Conservation (phyloP, 208 protist genomes). For the Crithidia fasciculata region DNA sequence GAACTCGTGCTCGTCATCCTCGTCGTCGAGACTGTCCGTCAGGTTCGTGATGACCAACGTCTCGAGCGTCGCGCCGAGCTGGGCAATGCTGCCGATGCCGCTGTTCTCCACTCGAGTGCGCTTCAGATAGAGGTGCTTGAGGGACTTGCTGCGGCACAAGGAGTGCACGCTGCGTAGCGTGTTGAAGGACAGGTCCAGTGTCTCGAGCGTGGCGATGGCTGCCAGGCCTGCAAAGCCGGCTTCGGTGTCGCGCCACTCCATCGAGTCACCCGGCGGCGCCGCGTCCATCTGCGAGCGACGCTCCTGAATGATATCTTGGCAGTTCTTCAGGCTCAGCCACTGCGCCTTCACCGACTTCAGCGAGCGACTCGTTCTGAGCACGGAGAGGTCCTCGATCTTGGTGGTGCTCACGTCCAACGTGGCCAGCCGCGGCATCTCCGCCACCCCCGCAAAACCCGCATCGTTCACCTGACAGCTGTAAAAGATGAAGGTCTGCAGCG, state of each 20-base stretch:
- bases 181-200: conserved; percentile 72
- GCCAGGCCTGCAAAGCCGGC: conserved; percentile 61
- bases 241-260: conserved; percentile 41
- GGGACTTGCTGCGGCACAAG: conserved; percentile 61
- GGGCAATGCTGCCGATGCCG: conserved; percentile 53
- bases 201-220: conserved; percentile 64
- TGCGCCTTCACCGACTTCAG: conserved; percentile 65
- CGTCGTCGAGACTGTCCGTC: conserved; percentile 39
- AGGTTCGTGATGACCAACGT: conserved; percentile 65
- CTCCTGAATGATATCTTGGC: conserved; percentile 50
- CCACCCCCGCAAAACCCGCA: conserved; percentile 38
- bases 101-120: conserved; percentile 62
- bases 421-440: conserved; percentile 46
- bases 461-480: conserved; percentile 52
- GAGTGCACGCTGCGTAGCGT: conserved; percentile 57
- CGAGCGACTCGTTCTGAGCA: conserved; percentile 46
- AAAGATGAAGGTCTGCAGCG: conserved; percentile 44
- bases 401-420: conserved; percentile 61
- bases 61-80: conserved; percentile 52
- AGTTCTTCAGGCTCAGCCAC: conserved; percentile 71
- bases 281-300: conserved; percentile 42
- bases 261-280: conserved; percentile 14
- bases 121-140: conserved; percentile 58
- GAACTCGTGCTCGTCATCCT: conserved; percentile 35
- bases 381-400: conserved; percentile 60